Percentiles rank a stretch among this genome's conserved stretches.
These are phyloP conservation scores for Limtongia smithiae DNA, from an alignment of 805 yeast species.

Conservation along the genomic window DNA sequence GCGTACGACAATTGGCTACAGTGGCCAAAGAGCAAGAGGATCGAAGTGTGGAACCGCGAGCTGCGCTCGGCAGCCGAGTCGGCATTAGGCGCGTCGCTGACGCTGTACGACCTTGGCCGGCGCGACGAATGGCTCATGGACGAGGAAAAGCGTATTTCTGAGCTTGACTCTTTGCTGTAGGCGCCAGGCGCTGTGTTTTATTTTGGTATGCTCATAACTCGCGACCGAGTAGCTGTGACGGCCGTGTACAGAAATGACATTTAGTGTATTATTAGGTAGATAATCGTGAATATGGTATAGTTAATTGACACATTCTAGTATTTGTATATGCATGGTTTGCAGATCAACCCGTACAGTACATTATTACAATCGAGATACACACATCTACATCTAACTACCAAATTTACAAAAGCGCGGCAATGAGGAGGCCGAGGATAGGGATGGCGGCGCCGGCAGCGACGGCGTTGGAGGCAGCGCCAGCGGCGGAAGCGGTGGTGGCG, in stretches of 20 bases:
- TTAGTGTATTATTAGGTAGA: too few species aligned
- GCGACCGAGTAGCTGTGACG: background rate
- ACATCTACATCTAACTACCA: background rate
- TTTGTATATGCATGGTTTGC: background rate
- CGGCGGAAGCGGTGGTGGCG: background rate
- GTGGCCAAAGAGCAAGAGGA: constrained; percentile 38
- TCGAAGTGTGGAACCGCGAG: constrained; percentile 47
- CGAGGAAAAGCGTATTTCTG: constrained; percentile 30
- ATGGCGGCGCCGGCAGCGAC: background rate
- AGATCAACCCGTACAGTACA: background rate
- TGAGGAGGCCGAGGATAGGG: background rate
- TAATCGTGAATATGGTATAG: too few species aligned
- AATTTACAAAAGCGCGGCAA: constrained; percentile 1
- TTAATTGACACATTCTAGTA: background rate
- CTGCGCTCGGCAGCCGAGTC: constrained; percentile 46
- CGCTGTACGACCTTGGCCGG: constrained; percentile 45
- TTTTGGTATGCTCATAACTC: background rate
- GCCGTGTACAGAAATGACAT: too few species aligned
- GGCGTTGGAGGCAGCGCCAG: background rate
- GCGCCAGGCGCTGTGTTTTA: background rate
- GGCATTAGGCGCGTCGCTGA: constrained; percentile 41
- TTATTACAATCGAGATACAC: too few species aligned
- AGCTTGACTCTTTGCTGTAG: constrained; percentile 16
- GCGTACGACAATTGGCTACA: constrained; percentile 49
- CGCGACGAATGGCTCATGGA: constrained; percentile 43